Percentiles rank a stretch among this genome's conserved stretches.
phyloP scores from a whole-genome alignment of 371 early-diverging fungal genomes.

The Umbelopsis sp. region DNA sequence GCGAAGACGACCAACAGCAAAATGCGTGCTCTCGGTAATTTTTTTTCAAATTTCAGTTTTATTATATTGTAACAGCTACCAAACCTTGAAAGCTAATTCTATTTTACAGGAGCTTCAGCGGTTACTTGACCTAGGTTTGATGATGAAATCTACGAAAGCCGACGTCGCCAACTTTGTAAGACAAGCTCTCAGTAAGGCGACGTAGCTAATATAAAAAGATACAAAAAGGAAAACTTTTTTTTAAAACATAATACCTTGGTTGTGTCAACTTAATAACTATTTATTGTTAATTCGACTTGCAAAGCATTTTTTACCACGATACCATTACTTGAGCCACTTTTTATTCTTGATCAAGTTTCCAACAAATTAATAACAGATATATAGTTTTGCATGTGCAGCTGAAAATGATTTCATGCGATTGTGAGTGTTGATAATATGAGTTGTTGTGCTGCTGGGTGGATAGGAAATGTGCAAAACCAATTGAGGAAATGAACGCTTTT shows the following conservation, averaged over 20 bases:
- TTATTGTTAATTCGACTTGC: background rate
- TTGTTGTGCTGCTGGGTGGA: no score
- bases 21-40: slow-evolving; percentile 29
- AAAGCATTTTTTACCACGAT: background rate
- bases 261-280: background rate
- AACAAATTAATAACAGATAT: no score
- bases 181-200: background rate
- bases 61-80: no score
- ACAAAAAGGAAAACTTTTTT: background rate
- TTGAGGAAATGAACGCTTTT: no score
- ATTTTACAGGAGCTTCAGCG: background rate
- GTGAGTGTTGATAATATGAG: no score
- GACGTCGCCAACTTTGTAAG: background rate
- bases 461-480: no score
- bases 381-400: no score
- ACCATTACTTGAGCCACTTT: no score
- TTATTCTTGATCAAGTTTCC: no score
- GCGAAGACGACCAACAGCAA: slow-evolving; percentile 40
- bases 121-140: background rate
- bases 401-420: no score
- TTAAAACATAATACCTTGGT: background rate
- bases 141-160: background rate
- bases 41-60: background rate
- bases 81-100: background rate
- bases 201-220: background rate